Evolutionary conservation across 192 early-diverging fungal genomes (phyloP), one percentile per base, ranked within the genome.

Genomic region (Backusella macrospora): DNA sequence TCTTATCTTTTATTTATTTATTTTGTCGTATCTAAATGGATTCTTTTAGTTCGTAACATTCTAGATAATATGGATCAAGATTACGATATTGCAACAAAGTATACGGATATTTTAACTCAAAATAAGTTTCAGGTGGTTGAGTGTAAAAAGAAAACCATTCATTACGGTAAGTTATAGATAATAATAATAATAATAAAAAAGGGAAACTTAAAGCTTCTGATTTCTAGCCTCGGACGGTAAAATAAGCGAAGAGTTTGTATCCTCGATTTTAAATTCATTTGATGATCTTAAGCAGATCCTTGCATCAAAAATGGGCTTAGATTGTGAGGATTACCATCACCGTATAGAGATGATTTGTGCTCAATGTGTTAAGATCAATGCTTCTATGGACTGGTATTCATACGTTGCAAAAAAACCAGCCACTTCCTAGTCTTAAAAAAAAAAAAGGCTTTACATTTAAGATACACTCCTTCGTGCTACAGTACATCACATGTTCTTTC

Each of bases 341-440:
- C 38, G 71, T 29, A 44, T 72, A 6, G 71, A 72, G 21, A 72
- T 72, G 71, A 62, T 72, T 15, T 63, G 59, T 45, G 55, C 71
- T 47, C 71, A 72, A 64, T 72, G 71, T 62, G 71, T 72, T 10
- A 40, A 42, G 34, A 72, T 43, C 63, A 44, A 72, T 44, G 18
- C 71, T 13, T 23, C 21, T 10, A 62, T 72, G 37, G 52, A 72
- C n/a, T 72, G 71, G 71, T 72, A 63, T 46, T 62, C 55, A 10
- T 68, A 26, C 5, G 15, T 68, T 0, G 67, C 67, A 46, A 68
- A 47, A 34, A 34, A 29, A 15, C 10, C 67, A 16, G 8, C 67
- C 16, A 40, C 37, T 66, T 16, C 39, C 23, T 64, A 38, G 5
- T 52, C 21, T 15, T 49, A n/a, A 52, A 52, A 52, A 48, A 48